Conservation (phyloP, 2,329 filamentous ascomycete species). For the Tolypocladium amazonense region DNA sequence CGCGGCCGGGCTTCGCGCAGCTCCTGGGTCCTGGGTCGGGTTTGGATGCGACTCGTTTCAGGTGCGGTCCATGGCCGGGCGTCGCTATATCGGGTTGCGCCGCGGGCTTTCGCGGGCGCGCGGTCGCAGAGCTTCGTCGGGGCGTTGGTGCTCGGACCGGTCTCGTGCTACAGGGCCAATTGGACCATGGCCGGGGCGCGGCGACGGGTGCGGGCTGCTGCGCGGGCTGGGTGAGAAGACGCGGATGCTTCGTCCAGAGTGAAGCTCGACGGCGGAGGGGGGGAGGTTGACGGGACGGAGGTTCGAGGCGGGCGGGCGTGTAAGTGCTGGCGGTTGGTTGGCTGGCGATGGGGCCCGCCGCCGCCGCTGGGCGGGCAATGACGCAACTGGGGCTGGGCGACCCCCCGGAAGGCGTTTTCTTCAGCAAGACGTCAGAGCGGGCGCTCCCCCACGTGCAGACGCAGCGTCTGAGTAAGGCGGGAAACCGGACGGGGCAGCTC, state of each 20-base stretch:
- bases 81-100: background rate
- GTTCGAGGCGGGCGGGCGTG: background rate
- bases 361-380: background rate
- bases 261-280: background rate
- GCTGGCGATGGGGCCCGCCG: background rate
- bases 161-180: background rate
- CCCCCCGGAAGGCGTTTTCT: background rate
- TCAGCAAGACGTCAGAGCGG: background rate
- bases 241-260: background rate
- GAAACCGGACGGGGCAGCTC: no score
- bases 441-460: no score
- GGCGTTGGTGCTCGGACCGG: background rate
- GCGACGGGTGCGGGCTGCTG: background rate
- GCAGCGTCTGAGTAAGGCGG: no score
- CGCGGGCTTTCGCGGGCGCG: background rate
- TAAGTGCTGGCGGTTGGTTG: background rate
- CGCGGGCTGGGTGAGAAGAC: no score
- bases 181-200: background rate
- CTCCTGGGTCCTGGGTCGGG: background rate
- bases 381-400: background rate
- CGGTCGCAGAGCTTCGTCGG: no score
- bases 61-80: constrained; percentile 2
- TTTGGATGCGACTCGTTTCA: constrained; percentile 3
- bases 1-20: background rate
- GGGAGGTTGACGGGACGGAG: background rate